Conservation (phyloP, 1,284 basidiomycete species). For the Chondrostereum purpureum region DNA sequence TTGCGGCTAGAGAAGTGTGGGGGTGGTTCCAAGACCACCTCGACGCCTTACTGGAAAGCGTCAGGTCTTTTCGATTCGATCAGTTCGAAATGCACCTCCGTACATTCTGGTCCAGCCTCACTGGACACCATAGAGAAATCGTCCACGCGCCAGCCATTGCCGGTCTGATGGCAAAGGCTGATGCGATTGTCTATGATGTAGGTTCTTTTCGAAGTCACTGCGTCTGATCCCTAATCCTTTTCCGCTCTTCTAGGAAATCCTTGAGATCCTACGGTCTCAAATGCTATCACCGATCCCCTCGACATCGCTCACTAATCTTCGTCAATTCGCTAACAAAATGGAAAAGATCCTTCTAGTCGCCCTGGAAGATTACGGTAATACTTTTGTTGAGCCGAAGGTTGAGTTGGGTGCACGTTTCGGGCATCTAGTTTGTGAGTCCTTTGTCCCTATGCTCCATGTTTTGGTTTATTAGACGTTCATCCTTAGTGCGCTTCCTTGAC, state of each 20-base stretch:
- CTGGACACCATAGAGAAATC: slow-evolving; percentile 71
- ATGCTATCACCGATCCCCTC: slow-evolving; percentile 74
- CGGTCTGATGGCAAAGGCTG: slow-evolving; percentile 80
- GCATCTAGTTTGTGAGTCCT: slow-evolving; percentile 75
- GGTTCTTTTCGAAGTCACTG: slow-evolving; percentile 29
- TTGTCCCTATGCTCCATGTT: slow-evolving; percentile 6
- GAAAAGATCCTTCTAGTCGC: slow-evolving; percentile 80
- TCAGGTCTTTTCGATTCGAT: slow-evolving; percentile 73
- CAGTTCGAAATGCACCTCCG: slow-evolving; percentile 82
- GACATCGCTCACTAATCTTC: slow-evolving; percentile 59
- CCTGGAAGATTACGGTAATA: slow-evolving; percentile 75
- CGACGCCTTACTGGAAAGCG: slow-evolving; percentile 70
- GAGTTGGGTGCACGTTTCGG: slow-evolving; percentile 84
- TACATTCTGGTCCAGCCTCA: slow-evolving; percentile 73
- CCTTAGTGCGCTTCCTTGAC: slow-evolving; percentile 76
- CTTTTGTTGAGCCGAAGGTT: slow-evolving; percentile 87
- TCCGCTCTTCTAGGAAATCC: slow-evolving; percentile 59
- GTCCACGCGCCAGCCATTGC: slow-evolving; percentile 83
- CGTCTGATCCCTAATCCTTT: slow-evolving; percentile 5
- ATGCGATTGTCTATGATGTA: slow-evolving; percentile 84
- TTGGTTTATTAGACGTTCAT: slow-evolving; percentile 11
- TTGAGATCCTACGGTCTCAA: slow-evolving; percentile 76
- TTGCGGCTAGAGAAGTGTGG: slow-evolving; percentile 79
- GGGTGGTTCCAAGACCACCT: slow-evolving; percentile 82
- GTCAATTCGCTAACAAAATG: slow-evolving; percentile 85